Base-by-base conservation (phyloP, 148 eudicot genomes). In the Spergularia bocconei region DNA sequence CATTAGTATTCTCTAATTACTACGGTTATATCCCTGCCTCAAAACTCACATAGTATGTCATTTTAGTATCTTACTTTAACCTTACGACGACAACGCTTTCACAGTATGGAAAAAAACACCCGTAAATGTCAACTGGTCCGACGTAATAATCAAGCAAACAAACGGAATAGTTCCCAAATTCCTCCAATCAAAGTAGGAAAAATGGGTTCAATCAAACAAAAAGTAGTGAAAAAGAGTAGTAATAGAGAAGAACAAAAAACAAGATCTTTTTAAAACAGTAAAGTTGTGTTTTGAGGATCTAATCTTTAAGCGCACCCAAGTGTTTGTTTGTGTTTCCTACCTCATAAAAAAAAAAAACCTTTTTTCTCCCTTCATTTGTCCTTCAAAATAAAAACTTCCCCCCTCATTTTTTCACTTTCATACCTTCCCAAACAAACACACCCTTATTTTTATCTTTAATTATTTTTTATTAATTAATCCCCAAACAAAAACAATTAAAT, bases 131-230 rank as follows among this genome's bases (percentile, higher is more conserved):
- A 29, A 29, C 36, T 29, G 36, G 7, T 21, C n/a, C 17, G 2
- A 6, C 36, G 38, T 60, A 23, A 60, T 60, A 60, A 60, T 60
- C 38, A 60, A 60, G 59, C n/a, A 56, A 56, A 16, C 36, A 29
- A 56, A 33, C 64, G 25, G 13, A 21, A n/a, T 21, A 63, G 36
- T 33, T 15, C 47, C 19, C 19, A n/a, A 65, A 15, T 6, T 65
- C 41, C 5, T 1, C 20, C 20, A 65, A 39, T 15, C 50, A 65
- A 65, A 38, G 13, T 6, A 7, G 23, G 11, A 39, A 70, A 71
- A 71, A 39, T 7, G 13, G 61, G 33, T 38, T 33, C 75, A 71
- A 71, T 71, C 75, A 71, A 57, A 14, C 21, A 57, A 71, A 70
- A 70, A 54, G 62, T 55, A 19, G 62, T n/a, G 15, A 10, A 19